Evolutionary conservation across 1,284 basidiomycete genomes (phyloP).

Genomic region (Phaffia rhodozyma): DNA sequence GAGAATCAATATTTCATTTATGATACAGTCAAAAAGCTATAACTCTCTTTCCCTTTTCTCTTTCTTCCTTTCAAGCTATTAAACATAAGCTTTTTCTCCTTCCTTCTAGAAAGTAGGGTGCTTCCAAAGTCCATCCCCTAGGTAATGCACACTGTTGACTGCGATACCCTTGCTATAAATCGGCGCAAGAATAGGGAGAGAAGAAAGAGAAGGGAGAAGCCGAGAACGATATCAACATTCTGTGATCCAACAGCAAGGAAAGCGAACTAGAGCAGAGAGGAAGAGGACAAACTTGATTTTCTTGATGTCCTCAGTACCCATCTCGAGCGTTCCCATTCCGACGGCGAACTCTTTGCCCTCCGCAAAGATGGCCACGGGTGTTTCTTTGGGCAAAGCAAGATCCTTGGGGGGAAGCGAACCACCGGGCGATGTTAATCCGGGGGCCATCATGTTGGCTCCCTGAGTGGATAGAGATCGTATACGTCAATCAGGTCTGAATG

Average conservation of each 20-base stretch:
- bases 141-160: slow-evolving; percentile 36
- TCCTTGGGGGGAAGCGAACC: slow-evolving; percentile 72
- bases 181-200: not conserved
- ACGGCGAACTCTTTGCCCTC: slow-evolving; percentile 94
- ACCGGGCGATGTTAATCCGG: slow-evolving; percentile 84
- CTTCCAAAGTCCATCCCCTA: slow-evolving; percentile 34
- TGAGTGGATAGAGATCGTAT: slow-evolving; percentile 12
- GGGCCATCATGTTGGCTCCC: slow-evolving; percentile 94
- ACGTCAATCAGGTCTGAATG: not conserved
- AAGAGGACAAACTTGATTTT: slow-evolving; percentile 28
- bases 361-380: slow-evolving; percentile 74
- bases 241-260: not conserved
- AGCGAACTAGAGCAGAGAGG: not conserved
- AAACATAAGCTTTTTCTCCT: too few species aligned
- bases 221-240: not conserved
- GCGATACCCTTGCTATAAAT: slow-evolving; percentile 35
- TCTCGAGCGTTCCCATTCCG: slow-evolving; percentile 72
- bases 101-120: too few species aligned
- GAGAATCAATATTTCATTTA: too few species aligned
- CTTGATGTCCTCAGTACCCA: slow-evolving; percentile 79
- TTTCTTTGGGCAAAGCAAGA: slow-evolving; percentile 52
- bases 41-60: too few species aligned
- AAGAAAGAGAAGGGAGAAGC: not conserved
- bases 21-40: too few species aligned
- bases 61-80: too few species aligned